A percentile compares a stretch with the other conserved stretches of the same genome.
Conservation (phyloP, 306 rosid genomes). For the Rosa chinensis region DNA sequence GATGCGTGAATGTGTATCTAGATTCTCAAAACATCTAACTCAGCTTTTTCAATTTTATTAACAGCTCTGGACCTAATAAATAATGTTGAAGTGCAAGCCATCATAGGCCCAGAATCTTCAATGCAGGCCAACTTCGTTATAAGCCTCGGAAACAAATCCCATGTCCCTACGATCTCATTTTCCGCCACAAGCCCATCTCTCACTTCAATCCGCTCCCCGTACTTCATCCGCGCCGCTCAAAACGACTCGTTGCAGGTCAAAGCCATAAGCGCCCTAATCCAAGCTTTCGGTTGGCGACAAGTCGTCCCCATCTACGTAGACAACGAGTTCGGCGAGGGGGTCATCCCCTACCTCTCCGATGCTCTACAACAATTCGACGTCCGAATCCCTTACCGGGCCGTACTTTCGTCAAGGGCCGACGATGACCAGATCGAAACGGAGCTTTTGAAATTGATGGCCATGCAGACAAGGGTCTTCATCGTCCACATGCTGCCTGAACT, state of each 20-base stretch:
- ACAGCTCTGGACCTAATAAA: conserved; percentile 47
- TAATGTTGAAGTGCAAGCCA: conserved; percentile 45
- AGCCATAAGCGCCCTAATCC: conserved; percentile 7
- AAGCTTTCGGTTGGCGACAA: conserved; percentile 30
- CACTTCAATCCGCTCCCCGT: conserved; percentile 15
- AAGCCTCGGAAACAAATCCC: conserved; percentile 32
- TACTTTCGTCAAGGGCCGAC: conserved; percentile 25
- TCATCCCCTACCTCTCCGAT: conserved; percentile 10
- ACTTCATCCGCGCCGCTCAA: conserved; percentile 28
- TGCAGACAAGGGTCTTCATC: conserved; percentile 34
- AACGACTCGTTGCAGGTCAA: conserved; percentile 17
- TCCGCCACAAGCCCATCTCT: conserved; percentile 37
- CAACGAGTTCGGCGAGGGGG: conserved; percentile 20
- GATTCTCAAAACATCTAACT: background rate
- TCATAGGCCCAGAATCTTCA: conserved; percentile 36
- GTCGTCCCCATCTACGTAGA: conserved; percentile 28
- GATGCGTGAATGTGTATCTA: too few species aligned
- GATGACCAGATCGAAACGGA: conserved; percentile 22
- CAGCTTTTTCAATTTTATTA: background rate
- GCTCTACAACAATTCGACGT: conserved; percentile 21
- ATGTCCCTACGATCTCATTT: conserved; percentile 36
- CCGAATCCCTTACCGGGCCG: conserved; percentile 26
- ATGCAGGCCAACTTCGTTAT: conserved; percentile 32
- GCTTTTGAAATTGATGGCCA: conserved; percentile 30
- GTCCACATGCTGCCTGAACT: conserved; percentile 25